Evolutionary conservation across 2,329 filamentous ascomycete genomes (phyloP), one percentile per base, ranked within the genome.

Genomic region (Exophiala alcalophila): DNA sequence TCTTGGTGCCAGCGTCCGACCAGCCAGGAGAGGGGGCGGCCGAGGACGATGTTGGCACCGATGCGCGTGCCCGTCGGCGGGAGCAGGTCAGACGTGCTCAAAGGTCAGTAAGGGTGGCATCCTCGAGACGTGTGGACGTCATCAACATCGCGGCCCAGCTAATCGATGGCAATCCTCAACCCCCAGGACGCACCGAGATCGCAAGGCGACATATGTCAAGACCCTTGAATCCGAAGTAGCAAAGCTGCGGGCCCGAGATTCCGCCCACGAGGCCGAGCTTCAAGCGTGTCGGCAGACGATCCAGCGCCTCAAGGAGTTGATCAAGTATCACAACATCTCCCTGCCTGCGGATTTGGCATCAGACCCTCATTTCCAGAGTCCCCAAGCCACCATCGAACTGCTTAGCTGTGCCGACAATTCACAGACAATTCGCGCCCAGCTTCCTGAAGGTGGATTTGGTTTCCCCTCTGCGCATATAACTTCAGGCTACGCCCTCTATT

Each of bases 161-260:
- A 33, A 45, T 28, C n/a, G 11, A 16, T 27, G 10, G 18, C 14
- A 14, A 34, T 32, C 10, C 32, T 26, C 26, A 35, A 12, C 30
- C 9, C 9, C 23, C 29, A 61, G 59, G 23, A 59, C 58, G 15
- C 58, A 61, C 45, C 59, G 59, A 34, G 57, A 59, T 38, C 50
- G 59, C 28, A 61, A 57, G 50, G 59, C 59, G 32, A 55, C 51
- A 23, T 61, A 61, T 44, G 50, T 61, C 35, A 58, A 58, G 40
- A 51, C 54, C 10, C 50, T 61, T 8, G 59, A 61, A 37, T 35
- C 47, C 11, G 55, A 60, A 45, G 52, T 61, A 6, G 50, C 52
- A 19, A 49, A 50, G 4, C 44, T 61, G 18, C 57, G 57, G 8
- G 50, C 57, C 27, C 52, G 56, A 36, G 52, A 56, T 39, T 48